phyloP scores from a whole-genome alignment of 345 rosid genomes.

The Gossypium raimondii region DNA sequence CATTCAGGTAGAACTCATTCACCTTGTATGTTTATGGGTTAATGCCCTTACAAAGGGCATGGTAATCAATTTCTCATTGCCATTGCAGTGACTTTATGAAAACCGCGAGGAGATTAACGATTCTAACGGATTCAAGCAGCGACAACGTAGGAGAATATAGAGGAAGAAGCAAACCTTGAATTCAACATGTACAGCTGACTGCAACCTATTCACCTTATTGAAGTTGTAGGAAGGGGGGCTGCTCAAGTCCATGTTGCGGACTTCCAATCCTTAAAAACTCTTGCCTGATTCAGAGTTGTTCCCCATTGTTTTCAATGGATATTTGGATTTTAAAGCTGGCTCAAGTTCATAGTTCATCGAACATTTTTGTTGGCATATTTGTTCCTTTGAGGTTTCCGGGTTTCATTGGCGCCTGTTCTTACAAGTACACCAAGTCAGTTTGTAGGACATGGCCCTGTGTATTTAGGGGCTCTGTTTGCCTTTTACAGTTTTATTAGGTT shows the following conservation, averaged over 20 bases:
- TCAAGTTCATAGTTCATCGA: background rate
- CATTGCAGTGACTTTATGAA: slow-evolving; percentile 44
- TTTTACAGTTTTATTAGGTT: background rate
- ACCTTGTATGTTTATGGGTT: background rate
- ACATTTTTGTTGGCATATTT: slow-evolving; percentile 3
- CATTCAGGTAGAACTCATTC: slow-evolving; percentile 58
- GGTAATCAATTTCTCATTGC: slow-evolving; percentile 7
- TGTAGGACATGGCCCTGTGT: slow-evolving; percentile 9
- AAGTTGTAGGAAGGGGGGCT: slow-evolving; percentile 17
- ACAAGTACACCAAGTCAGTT: slow-evolving; percentile 11
- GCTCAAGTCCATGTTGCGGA: slow-evolving; percentile 11
- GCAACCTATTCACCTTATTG: slow-evolving; percentile 25
- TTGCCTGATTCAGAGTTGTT: slow-evolving; percentile 16
- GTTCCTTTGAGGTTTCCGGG: background rate
- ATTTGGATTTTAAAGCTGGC: slow-evolving; percentile 1
- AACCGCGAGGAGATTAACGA: slow-evolving; percentile 53
- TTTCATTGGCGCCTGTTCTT: background rate
- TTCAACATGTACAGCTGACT: slow-evolving; percentile 38
- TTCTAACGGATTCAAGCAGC: slow-evolving; percentile 49
- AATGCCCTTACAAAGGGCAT: background rate
- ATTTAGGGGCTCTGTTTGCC: background rate
- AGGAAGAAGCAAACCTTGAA: slow-evolving; percentile 20
- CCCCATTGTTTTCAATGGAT: background rate
- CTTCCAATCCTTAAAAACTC: slow-evolving; percentile 12
- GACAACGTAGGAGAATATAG: slow-evolving; percentile 34